These are phyloP conservation scores for Truncatella angustata DNA, from an alignment of 2,329 filamentous ascomycete genomes.

Conservation along the genomic window DNA sequence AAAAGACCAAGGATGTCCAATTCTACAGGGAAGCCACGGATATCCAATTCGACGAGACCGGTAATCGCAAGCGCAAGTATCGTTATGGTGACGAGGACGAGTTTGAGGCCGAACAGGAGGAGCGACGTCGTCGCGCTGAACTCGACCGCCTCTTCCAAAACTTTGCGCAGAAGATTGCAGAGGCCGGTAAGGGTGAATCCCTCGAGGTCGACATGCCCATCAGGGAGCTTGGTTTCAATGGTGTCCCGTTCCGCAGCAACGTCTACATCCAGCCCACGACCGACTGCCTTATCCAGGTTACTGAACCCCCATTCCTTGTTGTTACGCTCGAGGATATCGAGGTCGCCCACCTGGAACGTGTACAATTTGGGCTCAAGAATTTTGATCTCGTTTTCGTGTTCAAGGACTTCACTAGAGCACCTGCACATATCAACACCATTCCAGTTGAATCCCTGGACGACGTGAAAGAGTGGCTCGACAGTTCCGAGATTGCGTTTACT, in stretches of 20 bases:
- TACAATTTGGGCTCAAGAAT: slow-evolving; percentile 96
- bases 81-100: slow-evolving; percentile 97
- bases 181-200: slow-evolving; percentile 86
- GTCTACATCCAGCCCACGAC: slow-evolving; percentile 95
- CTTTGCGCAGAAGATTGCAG: slow-evolving; percentile 96
- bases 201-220: slow-evolving; percentile 96
- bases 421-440: slow-evolving; percentile 96
- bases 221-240: slow-evolving; percentile 93
- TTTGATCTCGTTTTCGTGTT: slow-evolving; percentile 98
- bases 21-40: slow-evolving; percentile 98
- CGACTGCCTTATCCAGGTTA: slow-evolving; percentile 94
- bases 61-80: slow-evolving; percentile 96
- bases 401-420: slow-evolving; percentile 91
- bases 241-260: slow-evolving; percentile 92
- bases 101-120: slow-evolving; percentile 97
- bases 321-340: slow-evolving; percentile 95
- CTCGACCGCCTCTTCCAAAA: slow-evolving; percentile 94
- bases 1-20: slow-evolving; percentile 98
- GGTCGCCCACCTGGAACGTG: slow-evolving; percentile 91
- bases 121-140: slow-evolving; percentile 84
- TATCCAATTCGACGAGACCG: slow-evolving; percentile 98
- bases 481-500: slow-evolving; percentile 87
- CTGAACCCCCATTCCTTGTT: slow-evolving; percentile 95
- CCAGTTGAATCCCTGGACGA: slow-evolving; percentile 92
- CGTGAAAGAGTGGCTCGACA: slow-evolving; percentile 97